phyloP scores from a whole-genome alignment of 2,329 filamentous ascomycete genomes.

The Gaeumannomyces tritici region DNA sequence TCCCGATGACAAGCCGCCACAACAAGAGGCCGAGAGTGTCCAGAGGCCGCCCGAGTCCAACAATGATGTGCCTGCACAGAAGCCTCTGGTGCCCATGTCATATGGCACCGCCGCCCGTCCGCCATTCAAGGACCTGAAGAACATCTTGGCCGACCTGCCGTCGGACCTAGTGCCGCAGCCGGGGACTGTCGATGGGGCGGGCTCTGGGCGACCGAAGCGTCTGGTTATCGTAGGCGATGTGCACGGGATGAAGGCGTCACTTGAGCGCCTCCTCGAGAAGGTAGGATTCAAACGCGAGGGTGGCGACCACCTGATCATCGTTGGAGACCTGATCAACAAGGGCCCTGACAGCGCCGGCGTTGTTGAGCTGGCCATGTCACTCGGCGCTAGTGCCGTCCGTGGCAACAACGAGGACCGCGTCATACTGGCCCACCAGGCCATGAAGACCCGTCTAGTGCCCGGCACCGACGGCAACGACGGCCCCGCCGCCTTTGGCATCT shows the following conservation, averaged over 20 bases:
- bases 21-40: neutral
- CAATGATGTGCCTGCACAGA: neutral
- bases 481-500: neutral
- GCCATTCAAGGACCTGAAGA: constrained; percentile 18
- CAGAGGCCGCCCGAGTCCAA: neutral
- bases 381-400: constrained; percentile 72
- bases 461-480: constrained; percentile 9
- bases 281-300: constrained; percentile 46
- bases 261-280: constrained; percentile 57
- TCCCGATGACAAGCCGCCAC: neutral
- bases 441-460: constrained; percentile 21
- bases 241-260: constrained; percentile 70
- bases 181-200: constrained; percentile 13
- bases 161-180: constrained; percentile 17
- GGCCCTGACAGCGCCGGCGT: constrained; percentile 76
- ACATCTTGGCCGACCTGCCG: constrained; percentile 19
- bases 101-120: constrained; percentile 31
- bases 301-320: constrained; percentile 65
- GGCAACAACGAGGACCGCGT: constrained; percentile 90
- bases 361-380: constrained; percentile 60
- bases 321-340: constrained; percentile 76
- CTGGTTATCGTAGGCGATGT: constrained; percentile 85
- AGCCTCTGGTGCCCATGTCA: constrained; percentile 20
- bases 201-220: constrained; percentile 32
- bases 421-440: constrained; percentile 50